Percentiles rank a stretch among this genome's conserved stretches.
These are phyloP conservation scores for Melanomma pulvis-pyrius DNA, from an alignment of 495 filamentous ascomycete genomes.

Conservation along the genomic window DNA sequence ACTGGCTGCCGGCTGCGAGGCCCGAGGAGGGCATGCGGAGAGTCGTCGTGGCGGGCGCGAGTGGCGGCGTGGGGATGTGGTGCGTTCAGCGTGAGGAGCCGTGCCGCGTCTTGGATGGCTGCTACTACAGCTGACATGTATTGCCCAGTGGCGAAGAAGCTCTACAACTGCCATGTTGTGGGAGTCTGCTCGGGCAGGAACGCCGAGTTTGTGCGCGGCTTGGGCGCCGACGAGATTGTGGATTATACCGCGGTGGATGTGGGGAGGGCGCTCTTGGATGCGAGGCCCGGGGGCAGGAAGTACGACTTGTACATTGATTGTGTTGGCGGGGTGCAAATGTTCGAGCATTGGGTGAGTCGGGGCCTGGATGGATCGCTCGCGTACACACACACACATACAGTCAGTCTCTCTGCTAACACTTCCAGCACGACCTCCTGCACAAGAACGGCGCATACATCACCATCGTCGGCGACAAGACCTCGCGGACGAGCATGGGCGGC, in stretches of 20 bases:
- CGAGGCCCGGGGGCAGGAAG: constrained; percentile 19
- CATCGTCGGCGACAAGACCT: constrained; percentile 44
- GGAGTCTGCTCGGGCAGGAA: constrained; percentile 37
- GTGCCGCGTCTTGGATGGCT: background rate
- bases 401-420: constrained; percentile 2
- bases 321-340: constrained; percentile 40
- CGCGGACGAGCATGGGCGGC: constrained; percentile 37
- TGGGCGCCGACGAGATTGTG: constrained; percentile 40
- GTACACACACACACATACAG: background rate
- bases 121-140: constrained; percentile 5
- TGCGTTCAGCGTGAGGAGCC: constrained; percentile 25
- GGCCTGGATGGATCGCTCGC: constrained; percentile 1
- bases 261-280: constrained; percentile 6
- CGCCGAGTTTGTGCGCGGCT: constrained; percentile 36
- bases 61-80: constrained; percentile 28
- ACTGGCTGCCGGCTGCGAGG: constrained; percentile 35
- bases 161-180: constrained; percentile 27
- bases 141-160: constrained; percentile 28
- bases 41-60: constrained; percentile 33
- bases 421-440: constrained; percentile 16
- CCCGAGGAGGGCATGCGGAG: constrained; percentile 26
- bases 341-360: constrained; percentile 22
- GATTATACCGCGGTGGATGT: constrained; percentile 41
- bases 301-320: constrained; percentile 43
- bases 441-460: constrained; percentile 32